These are phyloP conservation scores for Nematocida sp. DNA, from an alignment of 371 early-diverging fungal genomes.

Conservation along the genomic window DNA sequence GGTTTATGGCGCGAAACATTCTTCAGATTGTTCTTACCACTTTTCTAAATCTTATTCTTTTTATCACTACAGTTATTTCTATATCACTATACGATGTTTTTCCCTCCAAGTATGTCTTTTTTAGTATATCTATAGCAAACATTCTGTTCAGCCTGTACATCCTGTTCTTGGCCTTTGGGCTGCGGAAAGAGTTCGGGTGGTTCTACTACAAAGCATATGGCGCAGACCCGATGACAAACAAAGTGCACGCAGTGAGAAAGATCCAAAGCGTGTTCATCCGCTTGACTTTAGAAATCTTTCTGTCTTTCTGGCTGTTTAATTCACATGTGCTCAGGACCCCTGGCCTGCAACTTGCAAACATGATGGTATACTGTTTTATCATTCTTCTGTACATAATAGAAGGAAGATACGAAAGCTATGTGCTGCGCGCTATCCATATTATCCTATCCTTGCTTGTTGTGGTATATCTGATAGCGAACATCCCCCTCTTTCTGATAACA, in stretches of 20 bases:
- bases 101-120: background rate
- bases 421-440: background rate
- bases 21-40: slow-evolving; percentile 16
- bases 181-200: slow-evolving; percentile 21
- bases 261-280: background rate
- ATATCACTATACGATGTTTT: background rate
- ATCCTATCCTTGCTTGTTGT: background rate
- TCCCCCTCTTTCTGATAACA: background rate
- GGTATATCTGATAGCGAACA: background rate
- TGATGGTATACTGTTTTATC: background rate
- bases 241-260: background rate
- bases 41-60: background rate
- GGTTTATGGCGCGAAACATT: slow-evolving; percentile 20
- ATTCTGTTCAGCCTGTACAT: background rate
- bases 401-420: background rate
- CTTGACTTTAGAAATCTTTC: background rate
- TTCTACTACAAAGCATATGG: slow-evolving; percentile 41
- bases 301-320: background rate
- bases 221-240: background rate
- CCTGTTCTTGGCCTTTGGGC: background rate
- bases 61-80: background rate
- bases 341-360: background rate
- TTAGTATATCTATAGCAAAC: background rate
- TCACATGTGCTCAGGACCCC: background rate
- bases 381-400: background rate